Base-by-base conservation (phyloP, 2,329 filamentous ascomycete species). In the Dichotomopilus funicola region DNA sequence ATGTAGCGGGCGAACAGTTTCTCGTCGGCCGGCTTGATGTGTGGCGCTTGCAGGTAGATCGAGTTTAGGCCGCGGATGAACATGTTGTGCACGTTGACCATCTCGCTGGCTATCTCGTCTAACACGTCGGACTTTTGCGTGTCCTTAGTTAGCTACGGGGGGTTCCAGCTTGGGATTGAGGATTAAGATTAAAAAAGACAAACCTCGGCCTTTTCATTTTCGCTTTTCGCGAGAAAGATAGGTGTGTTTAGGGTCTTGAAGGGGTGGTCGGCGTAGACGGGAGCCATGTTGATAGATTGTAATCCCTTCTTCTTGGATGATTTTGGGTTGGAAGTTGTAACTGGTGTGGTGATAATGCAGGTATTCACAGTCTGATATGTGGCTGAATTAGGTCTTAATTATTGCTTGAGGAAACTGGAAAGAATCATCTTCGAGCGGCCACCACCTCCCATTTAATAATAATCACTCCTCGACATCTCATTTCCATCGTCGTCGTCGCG, bases 41-140 rank as follows among this genome's bases (percentile, higher is more conserved):
- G 66, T 5, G 64, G 61, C 0, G 69, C 66, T 47, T 75, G 72
- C 27, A 68, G 61, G 59, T 73, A 70, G 37, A 74, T 66, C 5
- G 68, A 65, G 59, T 74, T 73, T 57, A 73, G 62, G 5, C 70
- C 68, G 10, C 70, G 69, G 7, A 71, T 55, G 19, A 72, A 43
- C 19, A 66, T 60, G 62, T 73, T 73, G 64, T 74, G 69, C 19
- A 67, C 62, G 9, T 55, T 27, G 7, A 61, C 65, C 70, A 72
- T 70, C 27, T 67, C 65, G 3, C 62, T 63, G 34, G 67, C 68
- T 37, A 62, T 37, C 2, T 61, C 48, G 47, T 62, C 58, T 48
- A 67, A 67, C 35, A 64, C 54, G 60, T 70, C 67, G 5, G 63
- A 58, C 67, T 71, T 11, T 3, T 2, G 31, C 36, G 5, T 2